Conservation (phyloP, 129 eudicot genomes). For the Lactuca sativa region DNA sequence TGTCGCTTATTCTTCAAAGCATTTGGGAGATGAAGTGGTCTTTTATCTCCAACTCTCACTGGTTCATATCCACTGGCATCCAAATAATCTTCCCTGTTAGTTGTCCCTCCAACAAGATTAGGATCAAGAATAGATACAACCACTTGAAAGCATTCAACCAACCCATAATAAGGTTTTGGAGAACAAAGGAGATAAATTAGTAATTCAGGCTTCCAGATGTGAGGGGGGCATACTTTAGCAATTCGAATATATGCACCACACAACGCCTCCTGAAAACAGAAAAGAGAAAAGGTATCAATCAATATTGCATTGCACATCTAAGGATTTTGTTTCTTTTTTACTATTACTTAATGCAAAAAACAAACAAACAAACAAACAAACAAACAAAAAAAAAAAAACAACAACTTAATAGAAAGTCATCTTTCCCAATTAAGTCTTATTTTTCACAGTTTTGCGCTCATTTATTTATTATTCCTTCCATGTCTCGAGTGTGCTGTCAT, state of each 20-base stretch:
- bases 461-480: too few relatives aligned
- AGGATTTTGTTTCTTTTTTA: too few relatives aligned
- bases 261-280: slow-evolving; percentile 60
- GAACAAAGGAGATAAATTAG: slow-evolving; percentile 55
- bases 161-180: slow-evolving; percentile 45
- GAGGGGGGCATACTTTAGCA: slow-evolving; percentile 67
- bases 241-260: slow-evolving; percentile 76
- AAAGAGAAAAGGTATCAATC: not conserved
- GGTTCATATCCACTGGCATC: slow-evolving; percentile 30
- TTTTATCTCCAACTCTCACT: slow-evolving; percentile 57
- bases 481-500: too few relatives aligned
- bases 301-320: slow-evolving; percentile 17
- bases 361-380: too few relatives aligned
- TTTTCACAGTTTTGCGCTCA: too few relatives aligned
- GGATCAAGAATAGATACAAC: slow-evolving; percentile 64
- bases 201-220: slow-evolving; percentile 85
- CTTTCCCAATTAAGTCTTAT: too few relatives aligned
- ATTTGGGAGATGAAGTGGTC: slow-evolving; percentile 42
- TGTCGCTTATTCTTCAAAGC: slow-evolving; percentile 52
- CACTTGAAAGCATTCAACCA: slow-evolving; percentile 74
- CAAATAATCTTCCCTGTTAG: slow-evolving; percentile 17
- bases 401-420: too few relatives aligned
- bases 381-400: too few relatives aligned
- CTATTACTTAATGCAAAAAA: too few relatives aligned
- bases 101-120: slow-evolving; percentile 44